Base-by-base conservation (phyloP, 1,284 basidiomycete genomes). In the Ceratobasidium sp. region DNA sequence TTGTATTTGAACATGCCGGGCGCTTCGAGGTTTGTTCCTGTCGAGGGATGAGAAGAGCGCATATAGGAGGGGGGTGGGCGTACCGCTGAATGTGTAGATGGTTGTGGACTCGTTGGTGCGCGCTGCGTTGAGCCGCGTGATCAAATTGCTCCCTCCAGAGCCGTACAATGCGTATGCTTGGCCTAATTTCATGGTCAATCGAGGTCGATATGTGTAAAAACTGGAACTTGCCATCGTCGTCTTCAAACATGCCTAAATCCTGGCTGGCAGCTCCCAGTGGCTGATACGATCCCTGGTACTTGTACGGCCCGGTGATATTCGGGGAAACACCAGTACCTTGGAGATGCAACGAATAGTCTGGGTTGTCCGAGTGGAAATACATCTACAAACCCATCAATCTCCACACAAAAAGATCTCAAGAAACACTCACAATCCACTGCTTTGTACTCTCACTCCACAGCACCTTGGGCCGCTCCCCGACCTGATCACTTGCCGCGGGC, bases 21-120 rank as follows among this genome's bases (percentile, higher is more conserved):
- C 16, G 66, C 58, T 64, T 62, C 65, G 11, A 68, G 56, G 39
- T 71, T 56, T 13, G 66, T 74, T 24, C 56, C 64, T 63, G n/a
- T 29, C 11, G 37, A 19, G 8, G 14, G 1, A 9, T 43, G 29
- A 69, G 41, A 0, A 13, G 46, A 11, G 46, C 7, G 24, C 43
- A 24, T 46, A 49, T 4, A 49, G 24, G 64, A 34, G 24, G 56
- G 13, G 4, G n/a, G 37, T 2, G 4, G 39, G 22, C 63, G 74
- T 74, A 80, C 81, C 76, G 34, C 74, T 74, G 74, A 81, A 81
- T n/a, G 76, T 79, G 63, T 81, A 80, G 14, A 81, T 69, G n/a
- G 78, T 77, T 74, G 80, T 78, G 54, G 80, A 78, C 27, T 79
- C 77, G 49, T 79, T 78, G 11, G 79, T 81, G 31, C 76, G 77